Base-by-base conservation (phyloP, 140 eudicot species). In the Senecio squalidus region DNA sequence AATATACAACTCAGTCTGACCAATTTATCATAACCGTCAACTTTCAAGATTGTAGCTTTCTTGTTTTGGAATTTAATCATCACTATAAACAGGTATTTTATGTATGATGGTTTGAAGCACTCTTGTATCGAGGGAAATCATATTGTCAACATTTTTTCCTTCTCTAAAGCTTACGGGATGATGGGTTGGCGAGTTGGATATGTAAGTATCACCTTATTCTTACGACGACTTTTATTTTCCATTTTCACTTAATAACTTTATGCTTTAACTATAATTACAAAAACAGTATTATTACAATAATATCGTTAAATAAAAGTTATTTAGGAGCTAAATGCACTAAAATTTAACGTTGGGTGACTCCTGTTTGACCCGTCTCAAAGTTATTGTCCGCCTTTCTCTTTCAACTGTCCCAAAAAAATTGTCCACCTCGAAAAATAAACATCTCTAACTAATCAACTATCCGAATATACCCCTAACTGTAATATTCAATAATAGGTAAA, bases 141-240 rank as follows among this genome's bases (percentile, higher is more conserved):
- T 80, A 71, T 93, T 26, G 94, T 88, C 74, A 87, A 93, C 69
- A 73, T 93, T 8, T 93, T 93, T 72, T 93, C 99, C 53, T 93
- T 93, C 77, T 93, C 99, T 29, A 93, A 93, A 78, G 98, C 98
- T 70, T 92, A 92, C 48, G 98, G 98, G 53, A 92, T 92, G 95
- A 92, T 92, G 98, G 96, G 96, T 74, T 92, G 98, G 98, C 94
- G 96, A 62, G 96, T 92, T 72, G 98, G 96, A 57, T 92, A 92
- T 75, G 98, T 87, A 92, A 84, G 98, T 74, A 64, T 58, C n/a
- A 4, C 38, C 55, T 64, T 48, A 22, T 56, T 44, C 6, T 29
- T 17, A 44, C 57, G 27, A n/a, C n/a, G n/a, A n/a, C n/a, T n/a
- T n/a, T n/a, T n/a, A n/a, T n/a, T n/a, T n/a, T n/a, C n/a, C n/a